A percentile compares a stretch with the other conserved stretches of the same genome.
Conservation (phyloP, 768 basidiomycete species). For the Guyanaporus albipodus region DNA sequence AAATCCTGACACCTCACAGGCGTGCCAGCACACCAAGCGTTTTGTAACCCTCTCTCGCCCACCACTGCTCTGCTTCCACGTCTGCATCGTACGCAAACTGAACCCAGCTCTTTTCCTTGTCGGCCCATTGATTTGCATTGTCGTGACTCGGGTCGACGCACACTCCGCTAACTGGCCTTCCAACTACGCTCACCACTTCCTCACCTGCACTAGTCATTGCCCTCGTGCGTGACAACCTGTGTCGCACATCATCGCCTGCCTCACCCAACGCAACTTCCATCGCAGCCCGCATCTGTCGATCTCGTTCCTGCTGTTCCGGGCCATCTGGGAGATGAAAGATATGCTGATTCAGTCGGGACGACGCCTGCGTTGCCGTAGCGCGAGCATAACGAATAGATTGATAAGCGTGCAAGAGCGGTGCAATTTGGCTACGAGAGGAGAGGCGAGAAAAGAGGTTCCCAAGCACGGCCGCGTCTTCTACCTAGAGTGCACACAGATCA, state of each 20-base stretch:
- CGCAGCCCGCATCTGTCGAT: conserved; percentile 46
- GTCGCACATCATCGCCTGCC: conserved; percentile 9
- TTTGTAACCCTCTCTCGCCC: conserved; percentile 32
- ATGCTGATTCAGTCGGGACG: conserved; percentile 47
- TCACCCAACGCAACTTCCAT: conserved; percentile 39
- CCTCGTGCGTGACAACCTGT: conserved; percentile 10
- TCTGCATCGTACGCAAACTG: conserved; percentile 58
- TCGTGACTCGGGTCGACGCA: conserved; percentile 17
- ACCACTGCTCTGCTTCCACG: conserved; percentile 47
- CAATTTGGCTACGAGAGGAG: conserved; percentile 39
- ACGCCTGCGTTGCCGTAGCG: conserved; percentile 45
- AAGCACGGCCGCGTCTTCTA: conserved; percentile 39
- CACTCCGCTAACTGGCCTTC: background rate
- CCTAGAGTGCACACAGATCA: too few relatives aligned
- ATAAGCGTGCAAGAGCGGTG: conserved; percentile 47
- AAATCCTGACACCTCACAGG: too few relatives aligned
- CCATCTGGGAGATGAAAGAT: conserved; percentile 58
- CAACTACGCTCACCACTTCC: background rate
- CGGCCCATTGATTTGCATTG: conserved; percentile 57
- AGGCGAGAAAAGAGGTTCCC: conserved; percentile 50
- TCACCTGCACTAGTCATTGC: background rate
- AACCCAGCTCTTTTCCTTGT: conserved; percentile 42
- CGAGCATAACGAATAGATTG: conserved; percentile 48
- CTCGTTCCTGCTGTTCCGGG: conserved; percentile 47
- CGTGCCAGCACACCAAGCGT: conserved; percentile 13